These are phyloP conservation scores for Aspergillus cavernicola DNA, from an alignment of 495 filamentous ascomycete genomes.

Conservation along the genomic window DNA sequence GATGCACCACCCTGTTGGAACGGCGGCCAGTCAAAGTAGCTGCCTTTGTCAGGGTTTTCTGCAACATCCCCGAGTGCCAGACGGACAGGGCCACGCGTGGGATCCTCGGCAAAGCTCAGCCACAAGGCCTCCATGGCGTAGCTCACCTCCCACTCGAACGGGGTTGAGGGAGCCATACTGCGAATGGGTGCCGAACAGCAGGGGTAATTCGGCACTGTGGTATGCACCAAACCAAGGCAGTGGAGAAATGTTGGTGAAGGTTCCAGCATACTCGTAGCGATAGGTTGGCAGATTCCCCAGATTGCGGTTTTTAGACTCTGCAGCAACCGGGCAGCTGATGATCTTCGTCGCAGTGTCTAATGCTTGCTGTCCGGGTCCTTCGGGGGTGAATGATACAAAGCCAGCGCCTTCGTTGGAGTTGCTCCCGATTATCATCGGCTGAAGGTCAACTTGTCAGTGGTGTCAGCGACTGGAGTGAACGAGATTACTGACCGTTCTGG, in stretches of 20 bases:
- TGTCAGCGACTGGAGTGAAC: background rate
- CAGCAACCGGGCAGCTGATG: slow-evolving; percentile 15
- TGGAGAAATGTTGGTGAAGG: slow-evolving; percentile 10
- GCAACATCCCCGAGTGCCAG: no score
- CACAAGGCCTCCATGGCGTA: background rate
- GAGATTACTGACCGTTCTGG: no score
- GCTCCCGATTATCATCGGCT: slow-evolving; percentile 17
- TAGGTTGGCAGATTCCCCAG: background rate
- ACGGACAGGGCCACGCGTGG: no score
- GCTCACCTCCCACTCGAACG: slow-evolving; percentile 17
- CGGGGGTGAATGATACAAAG: slow-evolving; percentile 17
- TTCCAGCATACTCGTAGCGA: slow-evolving; percentile 7
- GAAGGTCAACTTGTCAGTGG: background rate
- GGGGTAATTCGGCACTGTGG: slow-evolving; percentile 5
- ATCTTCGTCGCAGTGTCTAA: slow-evolving; percentile 5
- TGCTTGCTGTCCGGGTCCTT: slow-evolving; percentile 1
- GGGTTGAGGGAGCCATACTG: slow-evolving; percentile 12
- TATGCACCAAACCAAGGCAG: slow-evolving; percentile 3
- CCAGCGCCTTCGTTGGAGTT: slow-evolving; percentile 19
- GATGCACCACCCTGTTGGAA: no score
- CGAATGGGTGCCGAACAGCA: slow-evolving; percentile 1
- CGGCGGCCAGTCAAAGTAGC: no score
- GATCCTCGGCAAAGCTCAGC: no score
- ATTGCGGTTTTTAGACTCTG: slow-evolving; percentile 14
- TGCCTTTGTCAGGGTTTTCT: no score